Conservation (phyloP, 1,284 basidiomycete species). For the Gymnopus androsaceus region DNA sequence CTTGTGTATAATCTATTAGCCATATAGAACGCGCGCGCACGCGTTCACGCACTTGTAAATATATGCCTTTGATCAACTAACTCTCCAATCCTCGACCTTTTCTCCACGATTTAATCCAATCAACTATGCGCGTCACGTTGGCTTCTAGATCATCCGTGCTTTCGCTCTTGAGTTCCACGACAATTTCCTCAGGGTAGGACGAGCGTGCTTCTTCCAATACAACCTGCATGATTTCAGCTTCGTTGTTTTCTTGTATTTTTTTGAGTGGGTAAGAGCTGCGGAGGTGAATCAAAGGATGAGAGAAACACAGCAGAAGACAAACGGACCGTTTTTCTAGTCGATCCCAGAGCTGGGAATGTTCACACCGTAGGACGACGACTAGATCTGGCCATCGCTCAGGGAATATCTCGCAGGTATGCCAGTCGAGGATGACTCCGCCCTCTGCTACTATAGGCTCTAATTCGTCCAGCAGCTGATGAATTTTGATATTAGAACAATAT, state of each 20-base stretch:
- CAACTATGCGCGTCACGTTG: constrained; percentile 82
- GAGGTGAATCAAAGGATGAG: not conserved
- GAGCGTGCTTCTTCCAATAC: constrained; percentile 87
- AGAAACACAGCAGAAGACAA: constrained; percentile 7
- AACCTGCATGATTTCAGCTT: constrained; percentile 97
- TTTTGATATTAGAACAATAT: not conserved
- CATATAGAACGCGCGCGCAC: too few species aligned
- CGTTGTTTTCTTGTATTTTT: constrained; percentile 98
- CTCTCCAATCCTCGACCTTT: constrained; percentile 39
- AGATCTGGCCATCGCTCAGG: constrained; percentile 97
- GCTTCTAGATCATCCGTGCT: constrained; percentile 80
- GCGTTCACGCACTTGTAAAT: not conserved
- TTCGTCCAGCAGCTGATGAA: constrained; percentile 81
- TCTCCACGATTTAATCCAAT: constrained; percentile 85
- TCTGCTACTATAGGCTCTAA: constrained; percentile 70
- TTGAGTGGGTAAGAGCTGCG: constrained; percentile 83
- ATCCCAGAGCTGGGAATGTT: constrained; percentile 90
- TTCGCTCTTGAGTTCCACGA: constrained; percentile 87
- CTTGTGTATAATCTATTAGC: too few species aligned
- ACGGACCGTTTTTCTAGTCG: constrained; percentile 89
- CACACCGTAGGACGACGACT: constrained; percentile 91
- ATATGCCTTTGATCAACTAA: not conserved
- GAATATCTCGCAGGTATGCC: constrained; percentile 95
- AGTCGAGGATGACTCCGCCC: constrained; percentile 91
- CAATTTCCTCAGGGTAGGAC: constrained; percentile 83